These are phyloP conservation scores for Mycena galopus DNA, from an alignment of 768 basidiomycete species.

Conservation along the genomic window DNA sequence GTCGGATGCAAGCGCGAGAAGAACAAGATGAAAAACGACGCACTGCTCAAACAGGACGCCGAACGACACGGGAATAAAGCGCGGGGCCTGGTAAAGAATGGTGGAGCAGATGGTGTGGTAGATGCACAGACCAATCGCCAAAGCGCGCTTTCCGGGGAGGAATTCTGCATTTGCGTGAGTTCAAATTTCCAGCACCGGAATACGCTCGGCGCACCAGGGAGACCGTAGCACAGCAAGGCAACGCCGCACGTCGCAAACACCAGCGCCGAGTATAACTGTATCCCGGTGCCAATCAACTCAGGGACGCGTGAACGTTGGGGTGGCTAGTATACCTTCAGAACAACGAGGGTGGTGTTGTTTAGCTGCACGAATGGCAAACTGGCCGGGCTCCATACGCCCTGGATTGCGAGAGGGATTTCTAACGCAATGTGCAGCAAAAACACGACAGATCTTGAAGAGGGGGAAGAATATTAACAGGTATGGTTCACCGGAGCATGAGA, in stretches of 20 bases:
- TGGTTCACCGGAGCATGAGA: background rate
- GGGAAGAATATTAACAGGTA: background rate
- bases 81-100: conserved; percentile 79
- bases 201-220: conserved; percentile 70
- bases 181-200: background rate
- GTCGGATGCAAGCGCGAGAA: background rate
- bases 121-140: conserved; percentile 80
- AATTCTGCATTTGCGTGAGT: conserved; percentile 64
- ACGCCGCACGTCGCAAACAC: conserved; percentile 71
- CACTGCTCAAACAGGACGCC: conserved; percentile 73
- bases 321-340: conserved; percentile 72
- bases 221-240: conserved; percentile 71
- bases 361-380: conserved; percentile 82
- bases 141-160: conserved; percentile 86
- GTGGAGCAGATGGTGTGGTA: conserved; percentile 84
- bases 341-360: conserved; percentile 83
- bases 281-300: background rate
- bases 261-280: conserved; percentile 74
- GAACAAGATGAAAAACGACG: conserved; percentile 43
- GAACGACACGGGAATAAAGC: conserved; percentile 83
- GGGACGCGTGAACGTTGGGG: background rate
- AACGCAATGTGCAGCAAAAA: conserved; percentile 87
- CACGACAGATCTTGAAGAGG: conserved; percentile 64
- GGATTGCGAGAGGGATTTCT: conserved; percentile 82
- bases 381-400: conserved; percentile 75